Percentiles rank a stretch among this genome's conserved stretches.
Evolutionary conservation across 2,329 filamentous ascomycete genomes (phyloP).

Genomic region (Fusarium tuaranense): DNA sequence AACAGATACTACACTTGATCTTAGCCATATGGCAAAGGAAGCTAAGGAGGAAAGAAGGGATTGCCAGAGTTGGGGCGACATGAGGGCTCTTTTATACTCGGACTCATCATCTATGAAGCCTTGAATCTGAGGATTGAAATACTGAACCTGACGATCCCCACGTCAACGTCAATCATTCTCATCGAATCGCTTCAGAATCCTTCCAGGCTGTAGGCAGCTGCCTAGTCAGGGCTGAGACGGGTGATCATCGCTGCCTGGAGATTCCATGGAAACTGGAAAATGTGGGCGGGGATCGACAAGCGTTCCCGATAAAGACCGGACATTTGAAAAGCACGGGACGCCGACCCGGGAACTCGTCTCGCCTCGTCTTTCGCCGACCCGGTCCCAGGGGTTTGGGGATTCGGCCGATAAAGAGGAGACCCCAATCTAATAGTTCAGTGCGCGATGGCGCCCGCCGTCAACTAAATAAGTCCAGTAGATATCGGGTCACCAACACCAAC

Average conservation of each 20-base stretch:
- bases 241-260: constrained; percentile 11
- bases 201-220: constrained; percentile 1
- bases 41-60: constrained; percentile 28
- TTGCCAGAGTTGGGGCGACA: background rate
- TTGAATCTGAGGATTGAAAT: constrained; percentile 16
- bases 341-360: background rate
- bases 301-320: background rate
- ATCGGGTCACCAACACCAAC: background rate
- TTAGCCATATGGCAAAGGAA: constrained; percentile 40
- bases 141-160: background rate
- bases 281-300: background rate
- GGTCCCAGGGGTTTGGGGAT: background rate
- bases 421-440: background rate
- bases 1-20: constrained; percentile 47
- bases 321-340: background rate
- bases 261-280: background rate
- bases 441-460: constrained; percentile 1
- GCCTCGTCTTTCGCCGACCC: background rate
- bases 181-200: background rate
- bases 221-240: constrained; percentile 15
- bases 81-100: constrained; percentile 21
- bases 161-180: background rate
- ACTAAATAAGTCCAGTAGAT: background rate
- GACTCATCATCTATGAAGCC: background rate
- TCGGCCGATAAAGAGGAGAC: constrained; percentile 3